phyloP scores from a whole-genome alignment of 441 rosid genomes.

The Mallotus repandus region DNA sequence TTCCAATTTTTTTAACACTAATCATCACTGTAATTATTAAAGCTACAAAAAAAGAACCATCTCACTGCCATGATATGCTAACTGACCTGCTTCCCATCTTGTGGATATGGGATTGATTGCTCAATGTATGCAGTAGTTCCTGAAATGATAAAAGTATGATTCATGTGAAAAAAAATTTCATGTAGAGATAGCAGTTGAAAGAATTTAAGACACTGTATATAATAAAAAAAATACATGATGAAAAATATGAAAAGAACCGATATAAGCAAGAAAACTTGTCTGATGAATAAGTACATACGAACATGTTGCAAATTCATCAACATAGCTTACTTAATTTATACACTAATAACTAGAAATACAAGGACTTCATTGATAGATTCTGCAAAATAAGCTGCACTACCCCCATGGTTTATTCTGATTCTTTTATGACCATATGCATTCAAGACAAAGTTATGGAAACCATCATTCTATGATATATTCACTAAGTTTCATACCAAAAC shows the following conservation, averaged over 20 bases:
- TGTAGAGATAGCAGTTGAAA: conserved; percentile 2
- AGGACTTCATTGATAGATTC: neutral
- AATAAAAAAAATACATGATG: neutral
- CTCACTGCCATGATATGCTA: neutral
- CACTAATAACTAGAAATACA: neutral
- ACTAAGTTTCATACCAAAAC: neutral
- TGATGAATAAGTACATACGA: neutral
- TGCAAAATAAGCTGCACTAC: neutral
- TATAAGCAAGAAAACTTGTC: neutral
- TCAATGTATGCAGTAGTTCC: conserved; percentile 77
- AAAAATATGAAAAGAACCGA: neutral
- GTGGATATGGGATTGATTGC: conserved; percentile 77
- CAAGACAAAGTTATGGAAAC: neutral
- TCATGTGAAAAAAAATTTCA: neutral
- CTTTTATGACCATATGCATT: neutral
- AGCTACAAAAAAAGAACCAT: neutral
- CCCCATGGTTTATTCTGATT: too few relatives aligned
- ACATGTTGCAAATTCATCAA: neutral
- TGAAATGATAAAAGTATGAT: conserved; percentile 33
- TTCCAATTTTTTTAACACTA: neutral
- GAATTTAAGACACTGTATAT: neutral
- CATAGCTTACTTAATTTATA: neutral
- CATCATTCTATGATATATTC: neutral
- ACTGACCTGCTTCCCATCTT: conserved; percentile 90
- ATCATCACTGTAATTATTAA: neutral